phyloP scores from a whole-genome alignment of 1,284 basidiomycete species.

The Earliella scabrosa region DNA sequence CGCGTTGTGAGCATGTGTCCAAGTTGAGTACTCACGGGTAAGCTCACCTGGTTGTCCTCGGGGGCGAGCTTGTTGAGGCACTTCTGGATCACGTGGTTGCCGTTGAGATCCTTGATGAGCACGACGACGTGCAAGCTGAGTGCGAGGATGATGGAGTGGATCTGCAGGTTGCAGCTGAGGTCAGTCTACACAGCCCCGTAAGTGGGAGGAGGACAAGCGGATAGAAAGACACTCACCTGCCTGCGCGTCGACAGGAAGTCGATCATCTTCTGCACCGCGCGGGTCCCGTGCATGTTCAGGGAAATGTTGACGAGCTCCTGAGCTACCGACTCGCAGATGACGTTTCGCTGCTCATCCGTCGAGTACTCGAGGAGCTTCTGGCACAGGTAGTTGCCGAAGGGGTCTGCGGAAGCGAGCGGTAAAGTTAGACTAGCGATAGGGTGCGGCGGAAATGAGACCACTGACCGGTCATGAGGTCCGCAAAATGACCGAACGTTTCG shows the following conservation, averaged over 20 bases:
- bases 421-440: not conserved
- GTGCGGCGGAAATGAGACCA: conserved; percentile 7
- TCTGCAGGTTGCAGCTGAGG: conserved; percentile 84
- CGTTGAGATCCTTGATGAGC: conserved; percentile 99
- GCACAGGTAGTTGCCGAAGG: conserved; percentile 99
- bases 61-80: conserved; percentile 97
- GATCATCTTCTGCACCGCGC: conserved; percentile 99
- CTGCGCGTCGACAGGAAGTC: conserved; percentile 97
- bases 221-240: conserved; percentile 65
- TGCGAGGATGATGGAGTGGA: conserved; percentile 96
- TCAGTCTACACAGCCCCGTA: conserved; percentile 62
- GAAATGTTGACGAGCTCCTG: conserved; percentile 98
- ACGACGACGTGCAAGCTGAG: conserved; percentile 98
- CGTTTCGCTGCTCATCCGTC: conserved; percentile 96
- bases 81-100: conserved; percentile 99
- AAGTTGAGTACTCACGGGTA: not conserved
- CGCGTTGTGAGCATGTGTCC: not conserved
- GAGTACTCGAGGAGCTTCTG: conserved; percentile 98
- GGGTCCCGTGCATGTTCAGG: conserved; percentile 99
- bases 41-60: conserved; percentile 91
- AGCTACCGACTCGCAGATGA: conserved; percentile 97
- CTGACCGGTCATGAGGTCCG: conserved; percentile 96
- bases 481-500: conserved; percentile 97
- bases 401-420: conserved; percentile 59
- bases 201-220: conserved; percentile 40